These are phyloP conservation scores for Fusarium liriodendri DNA, from an alignment of 2,329 filamentous ascomycete genomes.

Conservation along the genomic window DNA sequence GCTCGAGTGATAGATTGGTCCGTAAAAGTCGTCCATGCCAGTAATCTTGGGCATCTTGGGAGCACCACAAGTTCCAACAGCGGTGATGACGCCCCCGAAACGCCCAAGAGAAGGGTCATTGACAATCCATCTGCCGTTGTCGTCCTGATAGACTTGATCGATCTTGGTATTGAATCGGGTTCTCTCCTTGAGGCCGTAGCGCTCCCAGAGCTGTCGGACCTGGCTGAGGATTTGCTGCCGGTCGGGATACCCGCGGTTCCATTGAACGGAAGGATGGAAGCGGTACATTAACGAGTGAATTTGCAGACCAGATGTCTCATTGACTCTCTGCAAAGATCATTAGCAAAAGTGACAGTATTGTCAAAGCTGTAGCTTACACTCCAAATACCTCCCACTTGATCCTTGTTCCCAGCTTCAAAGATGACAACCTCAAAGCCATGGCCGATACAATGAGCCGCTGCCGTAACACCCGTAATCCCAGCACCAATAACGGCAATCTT, in stretches of 20 bases:
- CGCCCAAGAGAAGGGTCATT: conserved; percentile 76
- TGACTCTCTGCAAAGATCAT: conserved; percentile 68
- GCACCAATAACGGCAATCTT: conserved; percentile 77
- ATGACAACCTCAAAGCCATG: conserved; percentile 86
- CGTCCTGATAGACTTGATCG: conserved; percentile 75
- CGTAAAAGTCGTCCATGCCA: conserved; percentile 78
- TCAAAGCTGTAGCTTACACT: conserved; percentile 62
- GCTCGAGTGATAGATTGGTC: conserved; percentile 80
- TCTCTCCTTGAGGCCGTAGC: conserved; percentile 75
- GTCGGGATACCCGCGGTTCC: conserved; percentile 80
- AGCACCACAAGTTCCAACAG: conserved; percentile 84
- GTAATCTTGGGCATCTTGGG: conserved; percentile 78
- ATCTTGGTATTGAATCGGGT: conserved; percentile 80
- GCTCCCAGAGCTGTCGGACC: conserved; percentile 78
- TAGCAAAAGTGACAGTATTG: background rate
- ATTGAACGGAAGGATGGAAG: conserved; percentile 84
- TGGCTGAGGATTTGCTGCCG: conserved; percentile 80
- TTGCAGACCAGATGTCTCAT: conserved; percentile 84
- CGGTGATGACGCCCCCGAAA: conserved; percentile 84
- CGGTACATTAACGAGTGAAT: conserved; percentile 91
- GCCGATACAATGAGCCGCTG: conserved; percentile 84
- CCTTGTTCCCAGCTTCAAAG: conserved; percentile 77
- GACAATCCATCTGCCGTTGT: conserved; percentile 79
- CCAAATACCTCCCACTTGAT: conserved; percentile 83
- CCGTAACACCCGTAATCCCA: conserved; percentile 79